These are phyloP conservation scores for Balamuthia mandrillaris DNA, from an alignment of 208 protist genomes.

Conservation along the genomic window DNA sequence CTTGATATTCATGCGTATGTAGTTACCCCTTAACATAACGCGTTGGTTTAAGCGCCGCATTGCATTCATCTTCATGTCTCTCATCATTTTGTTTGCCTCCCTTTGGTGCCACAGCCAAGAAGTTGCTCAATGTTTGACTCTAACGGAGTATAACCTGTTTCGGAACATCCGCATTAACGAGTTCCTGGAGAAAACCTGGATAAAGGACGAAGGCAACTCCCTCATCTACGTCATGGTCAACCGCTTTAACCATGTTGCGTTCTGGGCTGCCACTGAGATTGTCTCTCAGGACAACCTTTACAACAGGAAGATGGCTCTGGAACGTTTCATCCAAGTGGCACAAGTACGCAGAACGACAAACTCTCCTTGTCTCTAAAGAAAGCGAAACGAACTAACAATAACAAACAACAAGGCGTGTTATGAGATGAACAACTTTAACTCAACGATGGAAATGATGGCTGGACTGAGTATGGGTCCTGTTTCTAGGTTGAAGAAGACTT, in stretches of 20 bases:
- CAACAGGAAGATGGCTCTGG: background rate
- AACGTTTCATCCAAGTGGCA: constrained; percentile 12
- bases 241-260: constrained; percentile 1
- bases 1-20: constrained; percentile 1
- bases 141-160: constrained; percentile 19
- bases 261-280: constrained; percentile 14
- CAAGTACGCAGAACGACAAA: background rate
- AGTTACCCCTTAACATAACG: too few relatives aligned
- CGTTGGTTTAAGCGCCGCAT: too few relatives aligned
- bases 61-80: too few relatives aligned
- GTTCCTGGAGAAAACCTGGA: constrained; percentile 2
- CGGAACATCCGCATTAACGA: background rate
- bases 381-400: background rate
- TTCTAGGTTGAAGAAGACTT: background rate
- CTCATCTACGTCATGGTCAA: constrained; percentile 26
- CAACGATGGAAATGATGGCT: constrained; percentile 14
- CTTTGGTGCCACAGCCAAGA: background rate
- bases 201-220: background rate
- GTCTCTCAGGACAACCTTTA: background rate
- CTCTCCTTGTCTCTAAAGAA: background rate
- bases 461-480: constrained; percentile 7
- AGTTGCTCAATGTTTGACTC: background rate
- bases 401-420: background rate
- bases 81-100: too few relatives aligned
- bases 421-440: constrained; percentile 24